Evolutionary conservation across 331 rosid species (phyloP).

Genomic region (Acacia concinna): DNA sequence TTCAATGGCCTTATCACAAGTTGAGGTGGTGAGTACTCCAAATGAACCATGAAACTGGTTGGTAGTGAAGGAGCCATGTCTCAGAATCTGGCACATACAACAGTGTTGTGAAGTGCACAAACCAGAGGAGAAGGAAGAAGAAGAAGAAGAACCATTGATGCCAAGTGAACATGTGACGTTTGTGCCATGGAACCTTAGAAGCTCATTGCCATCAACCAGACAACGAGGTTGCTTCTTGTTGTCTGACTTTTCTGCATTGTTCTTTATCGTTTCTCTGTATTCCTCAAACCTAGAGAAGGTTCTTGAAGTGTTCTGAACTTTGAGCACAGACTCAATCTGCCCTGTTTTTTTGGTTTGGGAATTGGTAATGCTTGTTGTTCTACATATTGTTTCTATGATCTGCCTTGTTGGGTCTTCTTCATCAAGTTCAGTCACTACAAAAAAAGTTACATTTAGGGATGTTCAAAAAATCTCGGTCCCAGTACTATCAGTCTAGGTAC

Average conservation of each 20-base stretch:
- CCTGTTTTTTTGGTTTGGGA: conserved; percentile 33
- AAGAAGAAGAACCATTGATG: conserved; percentile 29
- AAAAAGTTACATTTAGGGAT: background rate
- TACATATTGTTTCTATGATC: conserved; percentile 61
- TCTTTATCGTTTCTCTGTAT: conserved; percentile 59
- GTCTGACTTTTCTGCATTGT: conserved; percentile 40
- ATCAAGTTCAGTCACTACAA: conserved; percentile 47
- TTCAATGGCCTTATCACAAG: conserved; percentile 53
- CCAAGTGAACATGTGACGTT: conserved; percentile 60
- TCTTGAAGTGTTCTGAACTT: conserved; percentile 50
- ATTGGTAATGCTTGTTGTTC: conserved; percentile 34
- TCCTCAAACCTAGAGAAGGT: conserved; percentile 55
- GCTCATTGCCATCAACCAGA: conserved; percentile 69
- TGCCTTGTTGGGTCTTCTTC: conserved; percentile 56
- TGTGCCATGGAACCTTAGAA: conserved; percentile 69
- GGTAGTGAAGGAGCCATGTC: conserved; percentile 47
- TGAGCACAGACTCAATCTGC: conserved; percentile 51
- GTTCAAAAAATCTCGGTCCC: too few relatives aligned
- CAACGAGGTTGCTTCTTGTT: conserved; percentile 65
- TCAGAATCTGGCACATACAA: conserved; percentile 58
- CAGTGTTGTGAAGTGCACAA: conserved; percentile 49
- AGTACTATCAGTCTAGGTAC: too few relatives aligned
- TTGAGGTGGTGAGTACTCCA: conserved; percentile 51
- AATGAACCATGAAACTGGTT: conserved; percentile 40
- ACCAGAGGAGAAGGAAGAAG: background rate